A percentile compares a stretch with the other conserved stretches of the same genome.
Conservation (phyloP, 179 eudicot species). For the Carnegiea gigantea region DNA sequence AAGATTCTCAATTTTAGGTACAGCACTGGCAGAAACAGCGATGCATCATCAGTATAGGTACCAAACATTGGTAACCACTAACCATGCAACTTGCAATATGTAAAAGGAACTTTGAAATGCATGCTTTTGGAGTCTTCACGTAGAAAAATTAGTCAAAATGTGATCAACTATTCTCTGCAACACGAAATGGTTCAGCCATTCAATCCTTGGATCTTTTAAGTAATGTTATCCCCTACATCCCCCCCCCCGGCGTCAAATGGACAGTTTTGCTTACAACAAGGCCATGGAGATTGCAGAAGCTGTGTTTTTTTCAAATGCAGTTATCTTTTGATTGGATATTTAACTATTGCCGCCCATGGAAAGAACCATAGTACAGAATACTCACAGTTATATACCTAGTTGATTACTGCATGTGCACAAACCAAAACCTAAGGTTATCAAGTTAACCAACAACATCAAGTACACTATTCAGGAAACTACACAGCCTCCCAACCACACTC, state of each 20-base stretch:
- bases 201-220: background rate
- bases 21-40: background rate
- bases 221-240: background rate
- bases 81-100: background rate
- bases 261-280: background rate
- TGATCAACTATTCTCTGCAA: background rate
- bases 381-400: background rate
- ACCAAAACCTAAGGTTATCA: background rate
- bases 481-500: background rate
- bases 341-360: background rate
- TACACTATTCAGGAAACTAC: background rate
- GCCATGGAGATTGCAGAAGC: background rate
- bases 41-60: background rate
- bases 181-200: background rate
- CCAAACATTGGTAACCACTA: background rate
- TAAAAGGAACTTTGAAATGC: background rate
- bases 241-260: background rate
- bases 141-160: background rate
- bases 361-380: background rate
- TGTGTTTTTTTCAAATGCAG: background rate
- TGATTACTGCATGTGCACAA: background rate
- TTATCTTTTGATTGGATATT: background rate
- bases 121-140: background rate
- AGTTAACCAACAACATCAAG: background rate
- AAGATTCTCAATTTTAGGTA: conserved; percentile 3